phyloP scores from a whole-genome alignment of 805 yeast species.

The Pichia eremophila region DNA sequence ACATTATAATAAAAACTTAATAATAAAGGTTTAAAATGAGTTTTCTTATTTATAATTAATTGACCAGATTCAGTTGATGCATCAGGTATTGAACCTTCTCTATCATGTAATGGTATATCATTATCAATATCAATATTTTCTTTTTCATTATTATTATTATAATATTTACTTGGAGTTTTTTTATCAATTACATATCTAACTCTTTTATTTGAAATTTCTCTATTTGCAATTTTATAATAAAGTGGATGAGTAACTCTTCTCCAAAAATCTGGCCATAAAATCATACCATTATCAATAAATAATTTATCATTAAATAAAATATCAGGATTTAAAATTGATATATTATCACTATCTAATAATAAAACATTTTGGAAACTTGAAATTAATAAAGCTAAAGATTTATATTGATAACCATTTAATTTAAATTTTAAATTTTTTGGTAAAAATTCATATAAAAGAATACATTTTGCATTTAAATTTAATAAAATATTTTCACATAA shows the following conservation, averaged over 20 bases:
- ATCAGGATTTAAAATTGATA: constrained; percentile 40
- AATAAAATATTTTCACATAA: constrained; percentile 33
- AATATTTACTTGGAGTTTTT: constrained; percentile 17
- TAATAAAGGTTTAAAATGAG: constrained; percentile 38
- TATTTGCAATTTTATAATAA: constrained; percentile 37
- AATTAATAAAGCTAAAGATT: constrained; percentile 38
- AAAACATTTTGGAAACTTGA: constrained; percentile 46
- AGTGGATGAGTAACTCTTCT: constrained; percentile 44
- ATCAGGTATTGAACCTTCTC: constrained; percentile 44
- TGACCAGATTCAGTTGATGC: constrained; percentile 52
- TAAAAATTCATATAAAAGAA: constrained; percentile 40
- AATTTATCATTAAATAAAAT: constrained; percentile 47
- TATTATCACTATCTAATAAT: constrained; percentile 44
- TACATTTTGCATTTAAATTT: constrained; percentile 48
- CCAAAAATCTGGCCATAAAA: constrained; percentile 58
- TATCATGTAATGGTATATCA: constrained; percentile 39
- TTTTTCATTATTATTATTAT: constrained; percentile 8
- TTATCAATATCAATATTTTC: constrained; percentile 7
- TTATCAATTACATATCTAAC: constrained; percentile 25
- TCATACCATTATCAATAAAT: constrained; percentile 39
- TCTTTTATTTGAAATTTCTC: constrained; percentile 24
- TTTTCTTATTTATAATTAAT: constrained; percentile 37
- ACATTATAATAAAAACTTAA: constrained; percentile 44
- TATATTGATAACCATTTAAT: constrained; percentile 41
- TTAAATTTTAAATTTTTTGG: constrained; percentile 26